Base-by-base conservation (phyloP, 768 basidiomycete genomes). In the Calocera viscosa region DNA sequence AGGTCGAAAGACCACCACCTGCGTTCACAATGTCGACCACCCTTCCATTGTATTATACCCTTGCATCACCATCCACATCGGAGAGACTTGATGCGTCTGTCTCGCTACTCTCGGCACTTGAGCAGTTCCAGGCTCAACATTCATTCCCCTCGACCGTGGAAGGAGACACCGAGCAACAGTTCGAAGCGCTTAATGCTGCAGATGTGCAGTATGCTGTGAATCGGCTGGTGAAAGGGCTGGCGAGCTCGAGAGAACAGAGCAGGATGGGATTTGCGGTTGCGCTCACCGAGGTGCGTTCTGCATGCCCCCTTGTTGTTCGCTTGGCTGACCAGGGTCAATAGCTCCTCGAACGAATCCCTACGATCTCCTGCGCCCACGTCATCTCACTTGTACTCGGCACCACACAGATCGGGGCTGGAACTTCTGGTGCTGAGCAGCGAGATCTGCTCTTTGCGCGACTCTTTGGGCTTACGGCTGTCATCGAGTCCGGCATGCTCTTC, bases 241-340 rank as follows among this genome's bases (percentile, higher is more conserved):
- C 90, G 0, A 94, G 91, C 75, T 89, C 93, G 1, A 81, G 94
- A 72, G 94, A 99, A 75, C 91, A 91, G 75, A 95, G 93, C 76
- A 79, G 95, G 70, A 79, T 97, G 39, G 95, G 95, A 19, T 99
- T 97, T 74, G 92, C 94, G 10, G 95, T 99, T 49, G 93, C 94
- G 34, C 79, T 99, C 70, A 93, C 95, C 0, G 94, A 96, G 82
- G 94, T 95, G 73, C 71, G 84, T 43, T n/a, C 65, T 30, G 34
- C 41, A 35, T 64, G 38, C 64, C 43, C 64, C 66, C 17, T 65
- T 68, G 68, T 12, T 69, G 68, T n/a, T 64, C 41, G 28, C 2
- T 64, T 49, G 22, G 40, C 65, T 17, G 26, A 28, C 17, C 17
- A 39, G 68, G 24, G 16, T 41, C 67, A 30, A 19, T 66, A 96